These are phyloP conservation scores for Symmetrospora coprosmae DNA, from an alignment of 768 basidiomycete species.

Conservation along the genomic window DNA sequence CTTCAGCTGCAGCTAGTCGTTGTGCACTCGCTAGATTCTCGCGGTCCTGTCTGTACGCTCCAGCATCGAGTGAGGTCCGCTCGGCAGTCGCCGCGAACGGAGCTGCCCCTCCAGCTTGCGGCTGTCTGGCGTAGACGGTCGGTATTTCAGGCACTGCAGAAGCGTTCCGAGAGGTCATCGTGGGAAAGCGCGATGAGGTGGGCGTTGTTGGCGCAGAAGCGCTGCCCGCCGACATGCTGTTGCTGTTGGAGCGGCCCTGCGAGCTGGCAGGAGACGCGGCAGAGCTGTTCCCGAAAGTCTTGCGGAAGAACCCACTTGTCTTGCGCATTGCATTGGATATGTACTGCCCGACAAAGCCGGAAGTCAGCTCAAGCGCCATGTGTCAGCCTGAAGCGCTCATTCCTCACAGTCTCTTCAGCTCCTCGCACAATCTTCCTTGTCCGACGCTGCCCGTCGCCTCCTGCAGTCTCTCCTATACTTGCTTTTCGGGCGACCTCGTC, in stretches of 20 bases:
- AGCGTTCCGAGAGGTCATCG: neutral
- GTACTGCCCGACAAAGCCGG: too few relatives aligned
- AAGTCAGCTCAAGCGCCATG: too few relatives aligned
- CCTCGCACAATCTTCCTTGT: too few relatives aligned
- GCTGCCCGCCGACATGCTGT: neutral
- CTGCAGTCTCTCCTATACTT: too few relatives aligned
- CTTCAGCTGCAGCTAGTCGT: too few relatives aligned
- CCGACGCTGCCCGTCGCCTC: too few relatives aligned
- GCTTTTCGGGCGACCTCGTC: too few relatives aligned
- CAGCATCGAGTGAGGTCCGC: too few relatives aligned
- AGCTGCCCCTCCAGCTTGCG: neutral
- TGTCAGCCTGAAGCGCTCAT: too few relatives aligned
- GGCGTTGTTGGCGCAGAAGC: constrained; percentile 4
- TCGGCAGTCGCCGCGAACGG: neutral
- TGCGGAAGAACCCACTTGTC: constrained; percentile 32
- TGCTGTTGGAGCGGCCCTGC: neutral
- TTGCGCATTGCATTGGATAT: constrained; percentile 30
- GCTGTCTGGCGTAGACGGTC: neutral
- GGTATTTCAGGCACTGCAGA: constrained; percentile 20
- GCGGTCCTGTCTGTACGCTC: too few relatives aligned
- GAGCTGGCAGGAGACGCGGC: neutral
- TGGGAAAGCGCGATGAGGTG: constrained; percentile 1
- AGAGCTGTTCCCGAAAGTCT: constrained; percentile 21
- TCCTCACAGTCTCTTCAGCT: too few relatives aligned
- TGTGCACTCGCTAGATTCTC: too few relatives aligned